Base-by-base conservation (phyloP, 352 stramenopile species). In the Pythium graminicola region DNA sequence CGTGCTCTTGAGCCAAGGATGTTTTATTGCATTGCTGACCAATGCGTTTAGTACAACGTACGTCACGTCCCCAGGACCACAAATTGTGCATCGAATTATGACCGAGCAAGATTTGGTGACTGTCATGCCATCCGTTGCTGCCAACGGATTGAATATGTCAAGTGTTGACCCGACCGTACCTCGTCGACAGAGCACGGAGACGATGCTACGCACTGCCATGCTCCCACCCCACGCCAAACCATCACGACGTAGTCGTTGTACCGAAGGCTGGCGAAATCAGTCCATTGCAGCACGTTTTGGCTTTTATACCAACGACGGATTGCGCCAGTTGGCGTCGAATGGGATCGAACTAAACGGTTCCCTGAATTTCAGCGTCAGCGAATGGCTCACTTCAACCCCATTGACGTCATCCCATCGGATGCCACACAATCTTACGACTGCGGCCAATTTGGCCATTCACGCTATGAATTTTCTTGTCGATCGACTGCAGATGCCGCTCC, bases 21-120 rank as follows among this genome's bases (percentile, higher is more conserved):
- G 45, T 6, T 60, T 75, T 6, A 50, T 59, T 13, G 50, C 64
- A 39, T 36, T 76, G 38, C 64, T 84, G 17, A 78, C 69, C 1
- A 73, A 70, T 10, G 63, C 67, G 1, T 73, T 84, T 28, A 76
- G 59, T 23, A 81, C 65, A 1, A 58, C 79, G 16, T 77, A 78
- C 38, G 73, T 81, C 9, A 65, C 68, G 33, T 20, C 39, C 5
- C 3, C 22, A 3, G 38, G 28, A 2, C 28, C 42, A 5, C 13
- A 22, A 6, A 40, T 54, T n/a, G 24, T 19, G 1, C 14, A 16
- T 1, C 19, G 22, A 13, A 20, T 36, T 19, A 63, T 63, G 38
- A 28, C 36, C 0, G 38, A 45, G 13, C 9, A 11, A 1, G 55
- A 63, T 47, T 29, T 62, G 8, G 46, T 55, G 6, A 27, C 43